Evolutionary conservation across 73 alveolate genomes (phyloP).

Genomic region (Paramecium octaurelia): DNA sequence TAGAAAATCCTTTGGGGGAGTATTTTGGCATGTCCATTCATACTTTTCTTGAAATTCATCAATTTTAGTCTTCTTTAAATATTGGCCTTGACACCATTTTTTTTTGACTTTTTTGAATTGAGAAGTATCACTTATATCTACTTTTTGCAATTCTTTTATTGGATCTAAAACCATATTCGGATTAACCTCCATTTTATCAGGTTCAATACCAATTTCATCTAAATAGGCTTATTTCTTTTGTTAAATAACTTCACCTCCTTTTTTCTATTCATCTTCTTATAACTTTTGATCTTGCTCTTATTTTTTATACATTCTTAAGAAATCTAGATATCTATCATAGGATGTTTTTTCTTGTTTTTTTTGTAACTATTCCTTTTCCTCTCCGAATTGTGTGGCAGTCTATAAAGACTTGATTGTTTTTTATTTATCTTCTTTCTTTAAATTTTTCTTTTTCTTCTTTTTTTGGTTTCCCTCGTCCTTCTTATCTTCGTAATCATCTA

Average conservation of each 20-base stretch:
- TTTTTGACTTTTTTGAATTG: constrained; percentile 32
- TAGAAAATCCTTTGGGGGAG: constrained; percentile 44
- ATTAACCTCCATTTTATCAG: not conserved
- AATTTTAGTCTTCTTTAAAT: not conserved
- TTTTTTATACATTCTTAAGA: not conserved
- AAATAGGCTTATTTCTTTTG: not conserved
- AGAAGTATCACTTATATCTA: not conserved
- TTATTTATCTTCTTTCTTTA: not conserved
- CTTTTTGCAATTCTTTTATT: not conserved
- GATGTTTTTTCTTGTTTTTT: constrained; percentile 19
- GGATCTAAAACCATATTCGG: not conserved
- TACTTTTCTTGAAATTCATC: not conserved
- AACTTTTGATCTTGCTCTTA: not conserved
- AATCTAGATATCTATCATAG: not conserved
- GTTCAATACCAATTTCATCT: not conserved
- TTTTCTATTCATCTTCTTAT: not conserved
- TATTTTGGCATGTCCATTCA: constrained; percentile 48
- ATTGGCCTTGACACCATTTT: constrained; percentile 33
- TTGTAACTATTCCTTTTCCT: not conserved
- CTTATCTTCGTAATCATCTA: not conserved
- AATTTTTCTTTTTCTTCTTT: not conserved
- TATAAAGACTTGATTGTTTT: not conserved
- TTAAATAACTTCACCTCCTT: not conserved
- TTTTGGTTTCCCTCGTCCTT: not conserved
- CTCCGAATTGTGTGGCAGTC: not conserved